phyloP scores from a whole-genome alignment of 1,284 basidiomycete species.

The Phellopilus nigrolimitatus region DNA sequence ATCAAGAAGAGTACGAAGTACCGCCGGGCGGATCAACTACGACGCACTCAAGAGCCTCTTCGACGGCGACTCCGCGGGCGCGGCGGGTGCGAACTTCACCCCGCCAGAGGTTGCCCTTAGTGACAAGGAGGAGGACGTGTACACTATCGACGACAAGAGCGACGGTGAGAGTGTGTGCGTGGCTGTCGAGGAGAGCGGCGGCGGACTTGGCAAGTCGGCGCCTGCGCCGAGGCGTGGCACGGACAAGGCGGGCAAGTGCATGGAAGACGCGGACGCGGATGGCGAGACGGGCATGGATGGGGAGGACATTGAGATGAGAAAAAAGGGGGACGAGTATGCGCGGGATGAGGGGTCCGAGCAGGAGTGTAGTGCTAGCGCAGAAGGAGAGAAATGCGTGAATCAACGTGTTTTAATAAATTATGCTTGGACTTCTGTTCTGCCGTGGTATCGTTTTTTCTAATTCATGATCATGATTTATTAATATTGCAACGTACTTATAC shows the following conservation, averaged over 20 bases:
- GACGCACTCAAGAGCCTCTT: constrained; percentile 78
- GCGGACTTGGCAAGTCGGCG: too few species aligned
- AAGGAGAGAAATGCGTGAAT: too few species aligned
- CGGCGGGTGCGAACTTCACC: not conserved
- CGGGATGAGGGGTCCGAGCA: constrained; percentile 41
- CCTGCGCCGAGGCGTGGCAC: too few species aligned
- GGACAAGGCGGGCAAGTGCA: too few species aligned
- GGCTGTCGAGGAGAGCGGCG: too few species aligned
- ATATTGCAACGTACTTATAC: too few species aligned
- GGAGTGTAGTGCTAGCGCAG: too few species aligned
- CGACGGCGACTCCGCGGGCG: constrained; percentile 36
- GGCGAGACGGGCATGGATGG: constrained; percentile 23
- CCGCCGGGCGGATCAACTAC: constrained; percentile 87
- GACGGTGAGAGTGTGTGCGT: constrained; percentile 40
- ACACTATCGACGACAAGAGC: constrained; percentile 51
- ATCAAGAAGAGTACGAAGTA: constrained; percentile 80
- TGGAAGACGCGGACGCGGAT: too few species aligned
- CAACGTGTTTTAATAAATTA: too few species aligned
- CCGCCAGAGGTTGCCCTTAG: constrained; percentile 23
- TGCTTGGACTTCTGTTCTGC: too few species aligned
- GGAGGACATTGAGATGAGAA: constrained; percentile 28
- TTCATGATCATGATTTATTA: too few species aligned
- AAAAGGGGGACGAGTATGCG: constrained; percentile 35
- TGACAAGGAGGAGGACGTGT: constrained; percentile 34
- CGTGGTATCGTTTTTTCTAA: too few species aligned